Conservation (phyloP, 2,329 filamentous ascomycete genomes). For the Davidsoniella neocaledoniae region DNA sequence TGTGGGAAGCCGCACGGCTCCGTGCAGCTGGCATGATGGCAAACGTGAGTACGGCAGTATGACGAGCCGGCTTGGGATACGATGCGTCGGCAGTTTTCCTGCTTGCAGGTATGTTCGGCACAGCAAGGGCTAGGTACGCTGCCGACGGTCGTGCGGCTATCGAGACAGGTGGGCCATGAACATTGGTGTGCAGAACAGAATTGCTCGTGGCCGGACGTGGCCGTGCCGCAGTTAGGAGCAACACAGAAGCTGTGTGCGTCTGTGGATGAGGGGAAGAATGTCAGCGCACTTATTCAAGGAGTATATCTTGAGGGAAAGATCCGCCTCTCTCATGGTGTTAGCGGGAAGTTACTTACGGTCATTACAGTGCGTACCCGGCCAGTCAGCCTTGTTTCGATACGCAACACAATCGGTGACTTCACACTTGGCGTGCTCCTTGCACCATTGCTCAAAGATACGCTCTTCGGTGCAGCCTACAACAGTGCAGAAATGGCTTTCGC, state of each 20-base stretch:
- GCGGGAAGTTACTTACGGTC: not conserved
- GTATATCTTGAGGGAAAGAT: too few relatives aligned
- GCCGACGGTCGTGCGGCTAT: constrained; percentile 3
- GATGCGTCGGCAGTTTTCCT: not conserved
- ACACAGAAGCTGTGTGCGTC: constrained; percentile 1
- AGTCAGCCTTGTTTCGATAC: not conserved
- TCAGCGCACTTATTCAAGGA: not conserved
- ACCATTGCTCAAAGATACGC: constrained; percentile 14
- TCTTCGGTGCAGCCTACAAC: constrained; percentile 11
- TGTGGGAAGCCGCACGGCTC: not conserved
- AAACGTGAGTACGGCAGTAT: constrained; percentile 3
- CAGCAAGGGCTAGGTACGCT: not conserved
- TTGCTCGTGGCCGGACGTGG: not conserved
- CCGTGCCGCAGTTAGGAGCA: not conserved
- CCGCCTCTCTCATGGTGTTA: too few relatives aligned
- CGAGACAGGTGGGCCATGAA: not conserved
- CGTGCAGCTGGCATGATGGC: constrained; percentile 1
- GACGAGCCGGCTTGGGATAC: not conserved
- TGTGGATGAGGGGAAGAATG: not conserved
- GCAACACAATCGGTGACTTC: constrained; percentile 11
- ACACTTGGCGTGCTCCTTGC: constrained; percentile 13
- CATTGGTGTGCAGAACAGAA: constrained; percentile 2
- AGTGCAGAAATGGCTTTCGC: constrained; percentile 13
- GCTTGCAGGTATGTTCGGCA: constrained; percentile 2
- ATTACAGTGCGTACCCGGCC: not conserved